Evolutionary conservation across 805 yeast species (phyloP).

Genomic region (Suhomyces faveliae): DNA sequence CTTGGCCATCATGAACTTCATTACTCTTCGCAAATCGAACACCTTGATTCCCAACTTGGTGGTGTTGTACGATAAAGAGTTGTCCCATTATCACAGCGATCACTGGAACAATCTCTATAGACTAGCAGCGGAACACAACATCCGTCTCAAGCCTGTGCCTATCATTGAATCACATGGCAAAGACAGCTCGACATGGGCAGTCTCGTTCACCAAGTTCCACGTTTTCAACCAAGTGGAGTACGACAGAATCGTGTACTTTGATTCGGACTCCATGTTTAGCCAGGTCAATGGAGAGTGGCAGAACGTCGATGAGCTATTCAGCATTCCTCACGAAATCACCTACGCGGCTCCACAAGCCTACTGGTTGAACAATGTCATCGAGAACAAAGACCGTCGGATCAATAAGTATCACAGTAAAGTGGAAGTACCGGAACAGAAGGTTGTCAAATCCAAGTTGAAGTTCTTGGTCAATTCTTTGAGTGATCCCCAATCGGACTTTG

Average conservation of each 20-base stretch:
- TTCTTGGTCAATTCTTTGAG: conserved; percentile 10
- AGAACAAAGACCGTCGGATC: conserved; percentile 4
- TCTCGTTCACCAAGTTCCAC: conserved; percentile 54
- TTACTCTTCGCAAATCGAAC: conserved; percentile 31
- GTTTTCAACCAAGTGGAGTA: conserved; percentile 50
- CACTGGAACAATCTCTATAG: conserved; percentile 13
- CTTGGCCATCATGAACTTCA: conserved; percentile 47
- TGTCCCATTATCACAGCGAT: conserved; percentile 12
- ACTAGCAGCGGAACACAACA: conserved; percentile 18
- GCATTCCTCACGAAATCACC: conserved; percentile 22
- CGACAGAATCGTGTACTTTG: conserved; percentile 55
- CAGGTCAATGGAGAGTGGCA: conserved; percentile 8
- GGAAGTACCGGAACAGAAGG: conserved; percentile 14
- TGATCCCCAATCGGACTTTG: conserved; percentile 8
- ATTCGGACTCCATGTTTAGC: conserved; percentile 52
- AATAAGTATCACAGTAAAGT: conserved; percentile 10
- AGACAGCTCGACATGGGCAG: conserved; percentile 41
- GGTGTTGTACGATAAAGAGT: conserved; percentile 33
- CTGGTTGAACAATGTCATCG: conserved; percentile 28
- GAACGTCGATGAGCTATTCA: conserved; percentile 34
- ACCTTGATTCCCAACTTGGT: conserved; percentile 47
- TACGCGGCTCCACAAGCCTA: conserved; percentile 37
- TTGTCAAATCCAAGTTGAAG: conserved; percentile 11
- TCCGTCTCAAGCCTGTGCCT: conserved; percentile 27
- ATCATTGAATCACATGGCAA: conserved; percentile 11